These are phyloP conservation scores for Xylariales sp. DNA, from an alignment of 2,329 filamentous ascomycete species.

Conservation along the genomic window DNA sequence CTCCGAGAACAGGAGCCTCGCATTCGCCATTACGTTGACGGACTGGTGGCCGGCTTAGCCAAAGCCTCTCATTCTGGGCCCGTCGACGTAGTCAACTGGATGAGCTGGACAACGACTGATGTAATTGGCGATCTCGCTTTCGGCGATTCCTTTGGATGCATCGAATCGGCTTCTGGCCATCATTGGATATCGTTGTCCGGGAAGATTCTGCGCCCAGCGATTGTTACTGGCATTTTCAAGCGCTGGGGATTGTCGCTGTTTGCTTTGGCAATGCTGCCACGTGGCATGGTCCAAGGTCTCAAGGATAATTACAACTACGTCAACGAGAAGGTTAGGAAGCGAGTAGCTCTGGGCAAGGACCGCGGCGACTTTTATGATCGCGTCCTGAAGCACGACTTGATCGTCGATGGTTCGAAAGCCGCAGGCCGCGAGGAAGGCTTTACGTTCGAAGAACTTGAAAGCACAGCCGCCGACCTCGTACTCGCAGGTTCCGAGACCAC, in stretches of 20 bases:
- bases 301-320: background rate
- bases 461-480: background rate
- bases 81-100: slow-evolving; percentile 14
- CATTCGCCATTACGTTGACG: slow-evolving; percentile 2
- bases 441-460: slow-evolving; percentile 10
- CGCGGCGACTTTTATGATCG: slow-evolving; percentile 5
- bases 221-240: slow-evolving; percentile 8
- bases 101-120: slow-evolving; percentile 12
- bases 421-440: slow-evolving; percentile 9
- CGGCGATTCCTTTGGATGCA: slow-evolving; percentile 13
- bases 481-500: slow-evolving; percentile 8
- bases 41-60: slow-evolving; percentile 6
- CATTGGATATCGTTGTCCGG: slow-evolving; percentile 8
- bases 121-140: slow-evolving; percentile 15
- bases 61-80: slow-evolving; percentile 3
- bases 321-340: background rate
- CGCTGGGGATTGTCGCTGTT: slow-evolving; percentile 1
- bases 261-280: background rate
- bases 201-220: slow-evolving; percentile 8
- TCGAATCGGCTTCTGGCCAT: slow-evolving; percentile 8
- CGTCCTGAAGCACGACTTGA: slow-evolving; percentile 1
- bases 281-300: background rate
- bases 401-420: background rate
- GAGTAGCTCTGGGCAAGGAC: background rate
- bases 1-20: slow-evolving; percentile 9